phyloP scores from a whole-genome alignment of 2,329 filamentous ascomycete genomes.

The Hypoxylon sp. region DNA sequence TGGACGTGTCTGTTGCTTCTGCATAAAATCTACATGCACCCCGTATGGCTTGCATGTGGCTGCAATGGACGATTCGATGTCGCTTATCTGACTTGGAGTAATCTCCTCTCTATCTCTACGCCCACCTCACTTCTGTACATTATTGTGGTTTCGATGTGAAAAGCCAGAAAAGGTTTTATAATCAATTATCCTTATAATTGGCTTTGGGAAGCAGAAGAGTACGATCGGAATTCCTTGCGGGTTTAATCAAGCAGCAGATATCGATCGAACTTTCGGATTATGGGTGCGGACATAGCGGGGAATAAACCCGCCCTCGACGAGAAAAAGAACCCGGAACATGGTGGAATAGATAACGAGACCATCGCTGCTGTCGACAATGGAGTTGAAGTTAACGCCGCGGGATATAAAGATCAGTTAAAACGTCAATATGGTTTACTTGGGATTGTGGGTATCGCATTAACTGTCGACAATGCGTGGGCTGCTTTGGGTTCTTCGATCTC shows the following conservation, averaged over 20 bases:
- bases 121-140: too few species aligned
- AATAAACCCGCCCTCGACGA: conserved; percentile 11
- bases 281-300: conserved; percentile 11
- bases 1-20: conserved; percentile 15
- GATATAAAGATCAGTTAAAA: conserved; percentile 69
- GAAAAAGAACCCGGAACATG: conserved; percentile 38
- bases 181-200: background rate
- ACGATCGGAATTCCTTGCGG: too few species aligned
- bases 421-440: conserved; percentile 69
- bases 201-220: too few species aligned
- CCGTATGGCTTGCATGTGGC: conserved; percentile 21
- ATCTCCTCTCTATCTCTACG: conserved; percentile 2
- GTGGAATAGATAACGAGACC: conserved; percentile 46
- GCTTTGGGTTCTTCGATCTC: conserved; percentile 69
- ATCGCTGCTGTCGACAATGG: conserved; percentile 49
- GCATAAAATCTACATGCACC: conserved; percentile 23
- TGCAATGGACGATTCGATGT: conserved; percentile 12
- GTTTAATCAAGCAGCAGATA: too few species aligned
- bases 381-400: conserved; percentile 67
- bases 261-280: background rate
- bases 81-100: conserved; percentile 18
- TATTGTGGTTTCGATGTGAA: too few species aligned
- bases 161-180: too few species aligned
- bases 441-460: conserved; percentile 67
- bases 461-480: conserved; percentile 72